phyloP scores from a whole-genome alignment of 768 basidiomycete genomes.

The Boletus barrowsii region DNA sequence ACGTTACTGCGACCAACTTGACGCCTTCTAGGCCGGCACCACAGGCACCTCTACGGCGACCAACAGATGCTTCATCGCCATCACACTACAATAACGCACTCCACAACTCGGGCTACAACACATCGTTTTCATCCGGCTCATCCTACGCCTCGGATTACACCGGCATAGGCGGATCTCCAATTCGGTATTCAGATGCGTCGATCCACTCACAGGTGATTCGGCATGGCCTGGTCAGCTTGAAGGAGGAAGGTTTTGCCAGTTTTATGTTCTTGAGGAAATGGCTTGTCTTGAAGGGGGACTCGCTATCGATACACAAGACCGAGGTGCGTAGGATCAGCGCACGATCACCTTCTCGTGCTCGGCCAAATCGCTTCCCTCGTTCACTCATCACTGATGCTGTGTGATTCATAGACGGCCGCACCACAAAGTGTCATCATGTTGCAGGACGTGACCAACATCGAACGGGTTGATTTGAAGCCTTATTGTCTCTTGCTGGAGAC shows the following conservation, averaged over 20 bases:
- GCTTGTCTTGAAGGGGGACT: constrained; percentile 79
- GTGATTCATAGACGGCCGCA: constrained; percentile 42
- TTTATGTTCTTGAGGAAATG: constrained; percentile 92
- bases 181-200: constrained; percentile 41
- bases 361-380: not conserved
- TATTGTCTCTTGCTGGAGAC: constrained; percentile 89
- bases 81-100: constrained; percentile 40
- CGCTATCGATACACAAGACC: constrained; percentile 82
- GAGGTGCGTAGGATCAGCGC: constrained; percentile 57
- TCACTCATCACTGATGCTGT: constrained; percentile 2
- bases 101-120: constrained; percentile 54
- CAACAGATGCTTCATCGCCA: constrained; percentile 34
- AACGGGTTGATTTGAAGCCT: constrained; percentile 90
- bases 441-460: constrained; percentile 80
- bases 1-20: constrained; percentile 53
- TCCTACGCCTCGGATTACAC: constrained; percentile 68
- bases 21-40: constrained; percentile 80
- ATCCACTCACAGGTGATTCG: constrained; percentile 51
- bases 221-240: constrained; percentile 75
- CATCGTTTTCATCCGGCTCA: constrained; percentile 56
- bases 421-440: constrained; percentile 63
- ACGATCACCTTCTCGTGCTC: not conserved
- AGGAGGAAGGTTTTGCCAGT: constrained; percentile 91
- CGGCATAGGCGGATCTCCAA: constrained; percentile 80
- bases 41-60: constrained; percentile 56